Evolutionary conservation across 495 filamentous ascomycete genomes (phyloP).

Genomic region (Pseudomonodictys pantanalensis): DNA sequence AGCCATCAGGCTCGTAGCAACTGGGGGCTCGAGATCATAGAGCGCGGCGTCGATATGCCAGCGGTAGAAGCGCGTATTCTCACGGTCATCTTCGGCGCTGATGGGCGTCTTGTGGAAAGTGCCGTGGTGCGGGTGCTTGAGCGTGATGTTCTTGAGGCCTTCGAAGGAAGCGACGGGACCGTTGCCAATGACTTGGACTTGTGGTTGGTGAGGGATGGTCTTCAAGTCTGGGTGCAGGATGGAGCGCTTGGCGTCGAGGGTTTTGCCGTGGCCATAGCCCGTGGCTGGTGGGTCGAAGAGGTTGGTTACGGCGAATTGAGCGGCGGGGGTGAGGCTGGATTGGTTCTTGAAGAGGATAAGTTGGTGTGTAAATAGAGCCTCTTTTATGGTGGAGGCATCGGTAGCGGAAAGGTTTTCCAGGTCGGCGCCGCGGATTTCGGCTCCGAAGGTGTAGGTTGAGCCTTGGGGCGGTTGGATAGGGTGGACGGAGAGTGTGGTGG

Average conservation of each 20-base stretch:
- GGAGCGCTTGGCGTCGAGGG: slow-evolving; percentile 62
- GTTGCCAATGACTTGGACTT: slow-evolving; percentile 77
- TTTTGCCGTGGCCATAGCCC: slow-evolving; percentile 70
- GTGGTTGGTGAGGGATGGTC: slow-evolving; percentile 72
- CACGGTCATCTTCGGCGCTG: slow-evolving; percentile 60
- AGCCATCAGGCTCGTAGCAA: slow-evolving; percentile 66
- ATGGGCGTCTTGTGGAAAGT: slow-evolving; percentile 67
- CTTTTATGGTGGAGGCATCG: slow-evolving; percentile 45
- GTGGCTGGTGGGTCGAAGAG: slow-evolving; percentile 64
- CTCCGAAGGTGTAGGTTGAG: not conserved
- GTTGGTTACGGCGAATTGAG: slow-evolving; percentile 67
- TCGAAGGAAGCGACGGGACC: slow-evolving; percentile 63
- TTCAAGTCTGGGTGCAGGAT: slow-evolving; percentile 75
- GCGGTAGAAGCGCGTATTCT: slow-evolving; percentile 69
- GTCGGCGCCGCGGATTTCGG: slow-evolving; percentile 49
- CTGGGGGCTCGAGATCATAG: slow-evolving; percentile 67
- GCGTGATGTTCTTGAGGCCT: slow-evolving; percentile 61
- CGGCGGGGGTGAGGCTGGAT: slow-evolving; percentile 56
- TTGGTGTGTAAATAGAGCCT: slow-evolving; percentile 60
- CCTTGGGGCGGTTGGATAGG: not conserved
- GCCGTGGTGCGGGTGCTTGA: slow-evolving; percentile 71
- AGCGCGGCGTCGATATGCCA: slow-evolving; percentile 79
- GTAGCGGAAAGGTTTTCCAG: slow-evolving; percentile 42
- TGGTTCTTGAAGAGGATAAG: slow-evolving; percentile 70
- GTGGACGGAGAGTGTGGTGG: not conserved